phyloP scores from a whole-genome alignment of 257 asterid genomes.

The Schizonepeta tenuifolia region DNA sequence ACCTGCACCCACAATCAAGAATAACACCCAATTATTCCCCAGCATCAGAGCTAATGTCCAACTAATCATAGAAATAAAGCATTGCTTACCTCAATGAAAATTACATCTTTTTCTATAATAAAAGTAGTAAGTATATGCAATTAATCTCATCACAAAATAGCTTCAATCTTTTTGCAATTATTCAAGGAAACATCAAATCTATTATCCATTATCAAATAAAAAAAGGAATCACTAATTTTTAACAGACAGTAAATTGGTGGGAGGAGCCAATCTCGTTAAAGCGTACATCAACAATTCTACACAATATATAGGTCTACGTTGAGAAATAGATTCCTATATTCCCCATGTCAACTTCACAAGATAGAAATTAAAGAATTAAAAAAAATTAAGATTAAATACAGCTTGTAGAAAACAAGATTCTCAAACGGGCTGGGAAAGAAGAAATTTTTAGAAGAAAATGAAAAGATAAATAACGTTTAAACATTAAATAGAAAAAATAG shows the following conservation, averaged over 20 bases:
- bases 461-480: not conserved
- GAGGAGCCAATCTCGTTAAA: constrained; percentile 5
- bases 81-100: constrained; percentile 1
- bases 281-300: constrained; percentile 10
- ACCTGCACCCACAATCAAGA: constrained; percentile 31
- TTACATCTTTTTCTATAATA: not conserved
- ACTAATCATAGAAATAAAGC: not conserved
- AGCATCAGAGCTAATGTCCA: not conserved
- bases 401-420: not conserved
- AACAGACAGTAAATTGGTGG: not conserved
- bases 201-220: not conserved
- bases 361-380: not conserved
- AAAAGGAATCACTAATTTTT: not conserved
- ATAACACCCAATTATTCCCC: not conserved
- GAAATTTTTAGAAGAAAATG: constrained; percentile 19
- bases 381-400: not conserved
- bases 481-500: not conserved
- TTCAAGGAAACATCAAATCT: not conserved
- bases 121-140: constrained; percentile 8
- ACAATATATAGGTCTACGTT: not conserved
- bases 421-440: constrained; percentile 5
- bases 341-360: not conserved
- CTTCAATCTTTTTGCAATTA: not conserved
- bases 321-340: not conserved
- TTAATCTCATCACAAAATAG: not conserved